Conservation (phyloP, 306 rosid species). For the Castanea crenata region DNA sequence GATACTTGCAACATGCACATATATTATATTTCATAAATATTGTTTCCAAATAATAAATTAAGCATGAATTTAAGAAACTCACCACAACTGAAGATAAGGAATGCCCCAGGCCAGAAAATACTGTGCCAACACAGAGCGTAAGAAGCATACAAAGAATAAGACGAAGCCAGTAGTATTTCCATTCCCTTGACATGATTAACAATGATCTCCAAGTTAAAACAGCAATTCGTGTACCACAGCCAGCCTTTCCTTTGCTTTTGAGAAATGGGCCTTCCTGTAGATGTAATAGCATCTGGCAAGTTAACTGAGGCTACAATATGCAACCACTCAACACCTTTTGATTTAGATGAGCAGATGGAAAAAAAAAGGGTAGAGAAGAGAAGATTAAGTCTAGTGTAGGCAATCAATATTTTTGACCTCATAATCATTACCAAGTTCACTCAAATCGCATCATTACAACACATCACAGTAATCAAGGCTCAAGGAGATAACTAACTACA, state of each 20-base stretch:
- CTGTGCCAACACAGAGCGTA: constrained; percentile 78
- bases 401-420: background rate
- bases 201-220: constrained; percentile 96
- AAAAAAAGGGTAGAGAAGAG: background rate
- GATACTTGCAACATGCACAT: background rate
- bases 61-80: constrained; percentile 30
- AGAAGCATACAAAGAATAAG: constrained; percentile 90
- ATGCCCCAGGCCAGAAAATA: constrained; percentile 93
- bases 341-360: background rate
- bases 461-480: background rate
- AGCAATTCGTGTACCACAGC: constrained; percentile 71
- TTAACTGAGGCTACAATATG: constrained; percentile 20
- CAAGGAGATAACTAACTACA: background rate
- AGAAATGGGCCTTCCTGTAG: constrained; percentile 88
- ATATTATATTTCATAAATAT: background rate
- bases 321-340: background rate
- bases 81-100: constrained; percentile 94
- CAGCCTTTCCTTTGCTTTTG: constrained; percentile 92
- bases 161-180: constrained; percentile 98
- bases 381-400: background rate
- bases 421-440: background rate
- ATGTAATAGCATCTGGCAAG: constrained; percentile 29
- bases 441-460: background rate
- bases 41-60: background rate
- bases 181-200: constrained; percentile 94